These are phyloP conservation scores for Neofusicoccum laricinum DNA, from an alignment of 2,329 filamentous ascomycete genomes.

Conservation along the genomic window DNA sequence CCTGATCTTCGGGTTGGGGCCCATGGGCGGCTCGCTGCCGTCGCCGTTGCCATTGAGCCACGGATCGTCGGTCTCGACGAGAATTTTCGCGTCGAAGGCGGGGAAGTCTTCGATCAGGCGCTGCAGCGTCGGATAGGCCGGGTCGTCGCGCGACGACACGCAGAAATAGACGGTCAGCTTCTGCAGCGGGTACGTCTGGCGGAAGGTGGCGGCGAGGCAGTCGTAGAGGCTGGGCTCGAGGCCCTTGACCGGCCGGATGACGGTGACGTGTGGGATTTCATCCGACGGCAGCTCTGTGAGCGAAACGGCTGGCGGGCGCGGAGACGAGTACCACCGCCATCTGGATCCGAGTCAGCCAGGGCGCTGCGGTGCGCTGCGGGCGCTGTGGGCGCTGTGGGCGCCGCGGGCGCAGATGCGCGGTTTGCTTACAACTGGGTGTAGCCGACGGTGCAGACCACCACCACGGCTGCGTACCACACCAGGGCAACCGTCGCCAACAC, in stretches of 20 bases:
- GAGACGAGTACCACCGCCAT: slow-evolving; percentile 53
- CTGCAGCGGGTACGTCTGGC: slow-evolving; percentile 72
- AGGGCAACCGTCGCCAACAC: slow-evolving; percentile 48
- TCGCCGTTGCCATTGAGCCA: slow-evolving; percentile 57
- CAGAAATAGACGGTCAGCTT: slow-evolving; percentile 82
- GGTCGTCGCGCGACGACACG: slow-evolving; percentile 69
- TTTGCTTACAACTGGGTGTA: slow-evolving; percentile 55
- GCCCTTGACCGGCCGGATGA: slow-evolving; percentile 91
- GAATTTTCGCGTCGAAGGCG: slow-evolving; percentile 65
- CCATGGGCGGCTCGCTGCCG: slow-evolving; percentile 56
- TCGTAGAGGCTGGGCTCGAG: slow-evolving; percentile 88
- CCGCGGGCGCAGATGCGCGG: neutral
- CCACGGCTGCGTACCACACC: slow-evolving; percentile 56
- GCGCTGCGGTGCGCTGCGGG: neutral
- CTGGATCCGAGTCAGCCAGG: slow-evolving; percentile 33
- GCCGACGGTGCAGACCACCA: slow-evolving; percentile 56
- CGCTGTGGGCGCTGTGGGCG: neutral
- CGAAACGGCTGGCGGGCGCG: slow-evolving; percentile 43
- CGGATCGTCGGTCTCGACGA: slow-evolving; percentile 80
- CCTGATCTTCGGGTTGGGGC: slow-evolving; percentile 96
- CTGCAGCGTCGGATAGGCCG: slow-evolving; percentile 71
- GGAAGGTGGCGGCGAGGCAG: slow-evolving; percentile 83
- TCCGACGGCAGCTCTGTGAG: slow-evolving; percentile 32
- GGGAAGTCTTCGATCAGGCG: slow-evolving; percentile 72
- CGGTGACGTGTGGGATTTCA: slow-evolving; percentile 75